phyloP scores from a whole-genome alignment of 106 monocot genomes.

The Gastrodia elata region DNA sequence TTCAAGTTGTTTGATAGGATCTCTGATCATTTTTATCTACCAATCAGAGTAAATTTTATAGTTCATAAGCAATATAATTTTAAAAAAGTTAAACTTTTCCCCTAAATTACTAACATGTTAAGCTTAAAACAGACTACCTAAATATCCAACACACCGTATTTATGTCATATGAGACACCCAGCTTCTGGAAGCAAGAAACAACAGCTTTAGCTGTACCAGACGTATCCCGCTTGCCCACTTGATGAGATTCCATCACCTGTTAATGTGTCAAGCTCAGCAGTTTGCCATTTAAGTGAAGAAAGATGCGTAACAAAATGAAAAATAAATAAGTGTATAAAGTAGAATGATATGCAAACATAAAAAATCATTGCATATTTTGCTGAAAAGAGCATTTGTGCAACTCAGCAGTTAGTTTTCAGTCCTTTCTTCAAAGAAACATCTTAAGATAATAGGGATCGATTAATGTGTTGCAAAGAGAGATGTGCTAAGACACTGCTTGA shows the following conservation, averaged over 20 bases:
- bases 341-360: neutral
- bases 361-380: neutral
- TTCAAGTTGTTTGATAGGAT: constrained; percentile 58
- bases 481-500: no score
- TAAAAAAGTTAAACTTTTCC: no score
- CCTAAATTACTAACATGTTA: neutral
- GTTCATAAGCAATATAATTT: neutral
- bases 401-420: neutral
- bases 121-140: neutral
- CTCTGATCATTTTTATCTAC: constrained; percentile 81
- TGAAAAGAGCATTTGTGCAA: neutral
- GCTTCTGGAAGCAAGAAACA: constrained; percentile 71
- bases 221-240: constrained; percentile 71
- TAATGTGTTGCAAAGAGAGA: no score
- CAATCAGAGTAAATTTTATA: neutral
- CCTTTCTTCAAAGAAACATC: neutral
- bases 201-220: constrained; percentile 91
- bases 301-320: neutral
- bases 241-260: constrained; percentile 93
- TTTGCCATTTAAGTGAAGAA: neutral
- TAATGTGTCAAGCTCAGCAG: constrained; percentile 1
- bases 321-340: neutral
- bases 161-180: constrained; percentile 74
- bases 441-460: no score
- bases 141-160: constrained; percentile 29